phyloP scores from a whole-genome alignment of 768 basidiomycete species.

The Pilatotrama ljubarskyi region DNA sequence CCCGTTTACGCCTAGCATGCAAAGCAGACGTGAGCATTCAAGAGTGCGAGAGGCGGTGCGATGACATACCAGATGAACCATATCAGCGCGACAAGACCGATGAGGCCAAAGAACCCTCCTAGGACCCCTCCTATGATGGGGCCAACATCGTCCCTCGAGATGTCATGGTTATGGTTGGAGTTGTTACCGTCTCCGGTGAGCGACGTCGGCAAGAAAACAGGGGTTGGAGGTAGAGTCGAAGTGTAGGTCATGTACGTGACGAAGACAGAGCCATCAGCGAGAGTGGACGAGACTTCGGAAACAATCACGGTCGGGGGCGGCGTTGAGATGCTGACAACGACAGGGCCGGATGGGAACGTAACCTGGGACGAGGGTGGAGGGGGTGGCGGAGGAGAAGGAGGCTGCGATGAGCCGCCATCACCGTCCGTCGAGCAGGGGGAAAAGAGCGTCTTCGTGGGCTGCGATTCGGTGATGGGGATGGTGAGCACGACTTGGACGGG shows the following conservation, averaged over 20 bases:
- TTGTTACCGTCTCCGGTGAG: slow-evolving; percentile 4
- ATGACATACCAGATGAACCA: slow-evolving; percentile 52
- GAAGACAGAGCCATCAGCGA: slow-evolving; percentile 43
- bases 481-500: slow-evolving; percentile 44
- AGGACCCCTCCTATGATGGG: slow-evolving; percentile 56
- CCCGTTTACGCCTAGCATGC: slow-evolving; percentile 42
- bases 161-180: slow-evolving; percentile 9
- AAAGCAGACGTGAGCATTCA: neutral
- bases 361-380: neutral
- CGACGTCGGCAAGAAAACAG: slow-evolving; percentile 27
- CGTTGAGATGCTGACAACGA: slow-evolving; percentile 22
- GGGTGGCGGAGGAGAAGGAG: neutral
- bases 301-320: slow-evolving; percentile 35
- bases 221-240: slow-evolving; percentile 36
- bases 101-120: slow-evolving; percentile 54
- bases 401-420: slow-evolving; percentile 4
- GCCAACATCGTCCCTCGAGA: slow-evolving; percentile 35
- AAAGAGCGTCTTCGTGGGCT: slow-evolving; percentile 42
- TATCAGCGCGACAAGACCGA: slow-evolving; percentile 44
- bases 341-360: slow-evolving; percentile 3
- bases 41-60: slow-evolving; percentile 10
- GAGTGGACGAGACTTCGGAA: slow-evolving; percentile 37
- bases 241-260: slow-evolving; percentile 38
- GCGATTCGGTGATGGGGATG: slow-evolving; percentile 33
- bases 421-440: slow-evolving; percentile 33